A percentile compares a stretch with the other conserved stretches of the same genome.
These are phyloP conservation scores for Metschnikowia lunata DNA, from an alignment of 805 yeast species.

Conservation along the genomic window DNA sequence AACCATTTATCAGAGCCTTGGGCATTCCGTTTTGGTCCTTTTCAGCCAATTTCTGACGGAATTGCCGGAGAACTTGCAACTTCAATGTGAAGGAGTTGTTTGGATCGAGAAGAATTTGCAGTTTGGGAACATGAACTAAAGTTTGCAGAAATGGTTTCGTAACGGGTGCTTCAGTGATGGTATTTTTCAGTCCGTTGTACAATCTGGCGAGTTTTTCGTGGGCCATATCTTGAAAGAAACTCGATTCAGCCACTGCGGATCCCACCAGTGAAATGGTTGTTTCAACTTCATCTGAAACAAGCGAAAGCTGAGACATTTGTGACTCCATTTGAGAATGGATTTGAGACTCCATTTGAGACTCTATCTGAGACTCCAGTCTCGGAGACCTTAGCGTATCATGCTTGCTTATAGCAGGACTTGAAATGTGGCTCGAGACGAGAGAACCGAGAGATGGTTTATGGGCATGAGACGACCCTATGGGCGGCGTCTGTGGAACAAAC, in stretches of 20 bases:
- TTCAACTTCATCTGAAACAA: conserved; percentile 1
- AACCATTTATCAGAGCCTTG: conserved; percentile 21
- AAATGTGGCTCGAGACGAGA: background rate
- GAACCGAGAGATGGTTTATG: too few relatives aligned
- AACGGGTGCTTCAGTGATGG: conserved; percentile 29
- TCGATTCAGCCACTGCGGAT: background rate
- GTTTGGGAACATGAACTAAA: background rate
- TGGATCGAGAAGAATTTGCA: background rate
- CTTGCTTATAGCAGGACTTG: background rate
- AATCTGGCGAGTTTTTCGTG: conserved; percentile 21
- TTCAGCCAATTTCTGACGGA: conserved; percentile 18
- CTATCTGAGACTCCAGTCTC: background rate
- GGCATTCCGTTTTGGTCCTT: background rate
- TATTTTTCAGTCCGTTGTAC: conserved; percentile 34
- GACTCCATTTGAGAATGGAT: too few relatives aligned
- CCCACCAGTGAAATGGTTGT: conserved; percentile 3
- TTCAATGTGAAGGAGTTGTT: conserved; percentile 23
- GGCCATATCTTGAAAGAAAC: conserved; percentile 7
- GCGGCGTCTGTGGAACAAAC: background rate
- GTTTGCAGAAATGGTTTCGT: background rate
- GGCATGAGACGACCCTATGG: background rate
- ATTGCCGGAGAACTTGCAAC: conserved; percentile 21
- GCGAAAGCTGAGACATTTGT: conserved; percentile 2
- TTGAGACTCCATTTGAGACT: background rate
- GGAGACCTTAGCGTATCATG: background rate